phyloP scores from a whole-genome alignment of 257 asterid species.

The Solanum arcanum region DNA sequence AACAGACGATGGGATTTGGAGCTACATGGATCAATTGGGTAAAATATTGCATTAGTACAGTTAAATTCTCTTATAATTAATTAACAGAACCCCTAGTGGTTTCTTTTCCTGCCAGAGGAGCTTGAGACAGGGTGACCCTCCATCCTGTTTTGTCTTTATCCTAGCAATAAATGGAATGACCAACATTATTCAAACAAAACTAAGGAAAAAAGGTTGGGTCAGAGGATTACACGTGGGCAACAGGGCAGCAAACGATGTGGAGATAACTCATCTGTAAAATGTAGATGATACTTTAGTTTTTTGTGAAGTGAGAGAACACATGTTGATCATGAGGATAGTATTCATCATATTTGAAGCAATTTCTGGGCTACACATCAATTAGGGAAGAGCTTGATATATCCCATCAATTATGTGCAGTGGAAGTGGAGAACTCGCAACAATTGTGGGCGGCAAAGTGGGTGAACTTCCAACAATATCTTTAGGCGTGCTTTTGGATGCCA shows the following conservation, averaged over 20 bases:
- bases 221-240: not conserved
- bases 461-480: not conserved
- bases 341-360: not conserved
- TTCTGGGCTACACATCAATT: not conserved
- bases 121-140: not conserved
- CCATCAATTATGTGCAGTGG: not conserved
- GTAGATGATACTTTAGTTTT: not conserved
- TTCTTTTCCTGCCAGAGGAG: not conserved
- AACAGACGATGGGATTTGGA: not conserved
- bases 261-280: not conserved
- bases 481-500: not conserved
- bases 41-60: not conserved
- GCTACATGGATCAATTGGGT: not conserved
- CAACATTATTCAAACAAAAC: not conserved
- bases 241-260: not conserved
- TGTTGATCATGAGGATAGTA: not conserved
- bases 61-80: not conserved
- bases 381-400: not conserved
- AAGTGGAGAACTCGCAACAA: not conserved
- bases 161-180: not conserved
- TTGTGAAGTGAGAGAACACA: not conserved
- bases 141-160: not conserved
- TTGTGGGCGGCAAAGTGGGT: not conserved
- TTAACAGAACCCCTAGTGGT: not conserved
- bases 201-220: not conserved